Conservation (phyloP, 2,329 filamentous ascomycete species). For the Paecilomyces variotii region DNA sequence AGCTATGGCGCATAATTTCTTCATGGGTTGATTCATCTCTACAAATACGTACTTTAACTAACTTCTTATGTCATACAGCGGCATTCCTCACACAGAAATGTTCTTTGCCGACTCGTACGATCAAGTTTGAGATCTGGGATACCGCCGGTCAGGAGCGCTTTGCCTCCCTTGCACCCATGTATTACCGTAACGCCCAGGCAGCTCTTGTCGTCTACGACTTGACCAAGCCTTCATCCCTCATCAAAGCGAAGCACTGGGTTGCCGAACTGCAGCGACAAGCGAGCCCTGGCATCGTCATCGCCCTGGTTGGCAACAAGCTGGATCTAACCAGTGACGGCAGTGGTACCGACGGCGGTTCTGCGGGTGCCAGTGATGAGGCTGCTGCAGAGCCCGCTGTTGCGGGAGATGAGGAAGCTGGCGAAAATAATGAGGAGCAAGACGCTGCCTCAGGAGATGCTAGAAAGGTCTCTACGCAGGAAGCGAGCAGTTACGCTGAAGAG, state of each 20-base stretch:
- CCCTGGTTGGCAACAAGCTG: constrained; percentile 92
- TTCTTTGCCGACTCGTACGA: constrained; percentile 80
- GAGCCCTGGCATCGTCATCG: constrained; percentile 91
- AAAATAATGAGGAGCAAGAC: constrained; percentile 47
- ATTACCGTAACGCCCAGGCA: constrained; percentile 97
- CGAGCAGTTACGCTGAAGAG: constrained; percentile 87
- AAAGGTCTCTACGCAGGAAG: constrained; percentile 85
- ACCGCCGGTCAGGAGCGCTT: constrained; percentile 97
- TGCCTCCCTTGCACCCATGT: constrained; percentile 94
- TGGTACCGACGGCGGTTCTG: constrained; percentile 35
- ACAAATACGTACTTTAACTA: constrained; percentile 5
- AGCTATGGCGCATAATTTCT: neutral
- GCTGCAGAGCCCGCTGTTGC: constrained; percentile 15
- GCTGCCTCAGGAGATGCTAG: constrained; percentile 65
- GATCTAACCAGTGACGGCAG: constrained; percentile 62
- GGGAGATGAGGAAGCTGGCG: constrained; percentile 39
- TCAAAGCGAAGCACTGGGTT: constrained; percentile 98
- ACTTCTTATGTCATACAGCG: constrained; percentile 45
- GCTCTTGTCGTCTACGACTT: constrained; percentile 98
- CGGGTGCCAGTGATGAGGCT: constrained; percentile 33
- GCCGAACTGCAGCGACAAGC: constrained; percentile 95
- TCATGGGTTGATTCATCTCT: neutral
- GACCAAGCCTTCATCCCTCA: constrained; percentile 88
- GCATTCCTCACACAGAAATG: constrained; percentile 99
- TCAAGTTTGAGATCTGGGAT: constrained; percentile 87